Evolutionary conservation across 1,284 basidiomycete genomes (phyloP).

Genomic region (Malassezia psittaci): DNA sequence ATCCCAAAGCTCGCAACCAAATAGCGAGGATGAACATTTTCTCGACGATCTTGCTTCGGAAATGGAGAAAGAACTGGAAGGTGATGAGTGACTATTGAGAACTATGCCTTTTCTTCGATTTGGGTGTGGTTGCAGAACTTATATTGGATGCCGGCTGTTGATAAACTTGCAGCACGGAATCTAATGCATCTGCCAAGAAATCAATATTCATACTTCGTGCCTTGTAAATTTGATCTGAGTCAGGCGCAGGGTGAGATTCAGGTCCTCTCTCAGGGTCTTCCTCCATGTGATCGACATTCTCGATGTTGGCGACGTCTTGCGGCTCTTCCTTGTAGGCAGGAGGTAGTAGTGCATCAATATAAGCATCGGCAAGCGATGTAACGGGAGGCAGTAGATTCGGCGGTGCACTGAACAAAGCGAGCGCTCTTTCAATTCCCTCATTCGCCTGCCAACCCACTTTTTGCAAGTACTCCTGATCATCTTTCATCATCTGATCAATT

Average conservation of each 20-base stretch:
- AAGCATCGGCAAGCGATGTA: slow-evolving; percentile 61
- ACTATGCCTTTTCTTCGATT: slow-evolving; percentile 7
- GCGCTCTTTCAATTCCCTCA: slow-evolving; percentile 27
- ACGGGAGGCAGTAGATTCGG: slow-evolving; percentile 71
- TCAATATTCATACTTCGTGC: slow-evolving; percentile 48
- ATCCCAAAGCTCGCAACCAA: neutral
- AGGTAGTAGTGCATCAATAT: slow-evolving; percentile 61
- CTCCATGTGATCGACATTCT: too few relatives aligned
- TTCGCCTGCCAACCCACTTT: neutral
- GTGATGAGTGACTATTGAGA: slow-evolving; percentile 6
- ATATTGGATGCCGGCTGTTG: neutral
- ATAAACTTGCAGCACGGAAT: neutral
- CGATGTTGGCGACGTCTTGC: too few relatives aligned
- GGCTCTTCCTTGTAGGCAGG: slow-evolving; percentile 43
- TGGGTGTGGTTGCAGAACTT: neutral
- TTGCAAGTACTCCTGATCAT: slow-evolving; percentile 7
- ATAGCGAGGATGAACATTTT: slow-evolving; percentile 27
- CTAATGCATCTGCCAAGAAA: slow-evolving; percentile 15
- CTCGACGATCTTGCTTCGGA: slow-evolving; percentile 35
- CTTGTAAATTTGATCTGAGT: slow-evolving; percentile 15
- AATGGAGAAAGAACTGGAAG: slow-evolving; percentile 32
- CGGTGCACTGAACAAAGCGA: slow-evolving; percentile 60
- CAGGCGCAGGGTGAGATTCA: neutral
- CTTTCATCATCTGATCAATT: slow-evolving; percentile 15
- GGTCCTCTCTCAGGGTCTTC: too few relatives aligned